Conservation (phyloP, 805 yeast genomes). For the Jamesozyma lodderae region DNA sequence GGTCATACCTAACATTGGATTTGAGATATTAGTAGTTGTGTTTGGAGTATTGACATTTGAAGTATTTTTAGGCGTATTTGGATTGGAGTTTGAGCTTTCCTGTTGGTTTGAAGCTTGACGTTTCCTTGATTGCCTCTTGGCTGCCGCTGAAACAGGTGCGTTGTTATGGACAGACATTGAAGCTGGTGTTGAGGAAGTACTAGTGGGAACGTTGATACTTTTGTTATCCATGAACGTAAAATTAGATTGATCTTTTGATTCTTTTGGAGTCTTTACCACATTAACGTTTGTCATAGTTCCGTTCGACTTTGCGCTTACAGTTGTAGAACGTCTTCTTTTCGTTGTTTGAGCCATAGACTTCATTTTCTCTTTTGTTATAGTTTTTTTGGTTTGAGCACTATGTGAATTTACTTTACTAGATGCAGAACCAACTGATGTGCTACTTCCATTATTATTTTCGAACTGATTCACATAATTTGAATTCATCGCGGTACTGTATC, state of each 20-base stretch:
- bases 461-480: neutral
- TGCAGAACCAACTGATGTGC: neutral
- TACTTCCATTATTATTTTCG: neutral
- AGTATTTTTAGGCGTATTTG: slow-evolving; percentile 1
- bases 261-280: slow-evolving; percentile 1
- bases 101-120: neutral
- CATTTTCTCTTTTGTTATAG: neutral
- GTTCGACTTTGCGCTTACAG: neutral
- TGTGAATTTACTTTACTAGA: neutral
- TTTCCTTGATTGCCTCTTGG: slow-evolving; percentile 1
- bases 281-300: neutral
- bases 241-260: slow-evolving; percentile 1
- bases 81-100: neutral
- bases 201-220: neutral
- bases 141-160: too few species aligned
- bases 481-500: neutral
- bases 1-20: neutral
- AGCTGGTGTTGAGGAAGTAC: neutral
- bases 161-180: too few species aligned
- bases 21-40: neutral
- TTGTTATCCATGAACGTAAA: slow-evolving; percentile 4
- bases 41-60: neutral
- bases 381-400: neutral
- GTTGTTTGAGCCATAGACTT: neutral
- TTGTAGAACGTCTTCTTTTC: slow-evolving; percentile 3